These are phyloP conservation scores for Panaeolus cyanescens DNA, from an alignment of 768 basidiomycete species.

Conservation along the genomic window DNA sequence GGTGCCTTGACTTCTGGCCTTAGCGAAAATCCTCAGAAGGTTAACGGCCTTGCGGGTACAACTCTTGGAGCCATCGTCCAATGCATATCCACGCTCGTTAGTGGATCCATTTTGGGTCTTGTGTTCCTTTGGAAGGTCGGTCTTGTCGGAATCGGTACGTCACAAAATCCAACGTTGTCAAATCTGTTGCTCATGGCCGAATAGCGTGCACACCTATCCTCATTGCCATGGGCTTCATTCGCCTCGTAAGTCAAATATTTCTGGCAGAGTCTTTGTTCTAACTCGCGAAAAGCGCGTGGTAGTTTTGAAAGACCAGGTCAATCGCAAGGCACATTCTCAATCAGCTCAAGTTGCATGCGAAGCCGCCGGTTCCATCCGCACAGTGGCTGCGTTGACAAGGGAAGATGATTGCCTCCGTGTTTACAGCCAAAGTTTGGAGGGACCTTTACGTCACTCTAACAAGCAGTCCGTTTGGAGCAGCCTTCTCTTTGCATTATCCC, in stretches of 20 bases:
- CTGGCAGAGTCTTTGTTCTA: background rate
- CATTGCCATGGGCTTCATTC: conserved; percentile 78
- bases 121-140: conserved; percentile 76
- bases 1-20: conserved; percentile 80
- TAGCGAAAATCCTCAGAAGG: conserved; percentile 87
- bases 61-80: conserved; percentile 90
- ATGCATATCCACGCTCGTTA: conserved; percentile 65
- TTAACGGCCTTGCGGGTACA: conserved; percentile 84
- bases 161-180: background rate
- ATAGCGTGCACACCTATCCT: conserved; percentile 70
- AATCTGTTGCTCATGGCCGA: conserved; percentile 2
- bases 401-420: conserved; percentile 75
- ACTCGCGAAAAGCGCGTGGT: conserved; percentile 63
- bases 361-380: conserved; percentile 86
- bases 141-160: conserved; percentile 79
- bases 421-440: conserved; percentile 73
- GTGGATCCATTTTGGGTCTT: conserved; percentile 78
- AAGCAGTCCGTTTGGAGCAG: conserved; percentile 65
- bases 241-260: conserved; percentile 50
- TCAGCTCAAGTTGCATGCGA: conserved; percentile 93
- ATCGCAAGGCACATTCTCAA: conserved; percentile 75
- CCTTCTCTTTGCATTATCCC: conserved; percentile 70
- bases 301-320: conserved; percentile 82
- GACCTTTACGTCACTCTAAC: conserved; percentile 67
- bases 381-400: conserved; percentile 85